Evolutionary conservation across 352 stramenopile genomes (phyloP).

Genomic region (Pythium volutum): DNA sequence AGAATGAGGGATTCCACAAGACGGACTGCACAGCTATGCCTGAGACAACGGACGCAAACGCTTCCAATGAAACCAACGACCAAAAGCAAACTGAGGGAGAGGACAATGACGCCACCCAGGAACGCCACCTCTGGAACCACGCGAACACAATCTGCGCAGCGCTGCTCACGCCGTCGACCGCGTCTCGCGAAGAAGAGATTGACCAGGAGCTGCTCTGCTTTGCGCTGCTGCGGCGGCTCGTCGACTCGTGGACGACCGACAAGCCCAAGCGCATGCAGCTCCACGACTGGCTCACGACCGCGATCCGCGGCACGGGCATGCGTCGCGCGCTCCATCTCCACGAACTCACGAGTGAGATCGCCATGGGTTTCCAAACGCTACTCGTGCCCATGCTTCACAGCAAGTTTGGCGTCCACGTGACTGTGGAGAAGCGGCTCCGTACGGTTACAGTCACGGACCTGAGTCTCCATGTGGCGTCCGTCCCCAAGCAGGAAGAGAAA

Average conservation of each 20-base stretch:
- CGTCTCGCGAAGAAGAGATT: slow-evolving; percentile 33
- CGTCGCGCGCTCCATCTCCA: slow-evolving; percentile 52
- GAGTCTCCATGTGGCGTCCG: slow-evolving; percentile 37
- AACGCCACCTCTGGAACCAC: slow-evolving; percentile 31
- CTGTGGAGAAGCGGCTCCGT: slow-evolving; percentile 55
- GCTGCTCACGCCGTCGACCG: slow-evolving; percentile 28
- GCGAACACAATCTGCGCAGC: slow-evolving; percentile 41
- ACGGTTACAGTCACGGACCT: slow-evolving; percentile 67
- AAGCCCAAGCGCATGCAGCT: slow-evolving; percentile 69
- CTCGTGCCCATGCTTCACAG: slow-evolving; percentile 56
- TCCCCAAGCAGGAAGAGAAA: slow-evolving; percentile 5
- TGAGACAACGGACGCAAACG: not conserved
- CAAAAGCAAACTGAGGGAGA: not conserved
- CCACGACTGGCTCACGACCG: slow-evolving; percentile 72
- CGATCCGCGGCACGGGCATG: slow-evolving; percentile 52
- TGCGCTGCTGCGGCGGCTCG: slow-evolving; percentile 47
- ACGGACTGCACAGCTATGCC: not conserved
- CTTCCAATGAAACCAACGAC: not conserved
- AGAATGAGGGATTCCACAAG: not conserved
- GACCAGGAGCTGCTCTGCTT: slow-evolving; percentile 61
- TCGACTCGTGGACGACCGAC: slow-evolving; percentile 68
- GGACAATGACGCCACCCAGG: slow-evolving; percentile 4
- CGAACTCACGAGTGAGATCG: slow-evolving; percentile 60
- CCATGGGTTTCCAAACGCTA: slow-evolving; percentile 55
- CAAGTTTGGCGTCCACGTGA: slow-evolving; percentile 51